Conservation (phyloP, 2,329 filamentous ascomycete species). For the Trematosphaeria pertusa region DNA sequence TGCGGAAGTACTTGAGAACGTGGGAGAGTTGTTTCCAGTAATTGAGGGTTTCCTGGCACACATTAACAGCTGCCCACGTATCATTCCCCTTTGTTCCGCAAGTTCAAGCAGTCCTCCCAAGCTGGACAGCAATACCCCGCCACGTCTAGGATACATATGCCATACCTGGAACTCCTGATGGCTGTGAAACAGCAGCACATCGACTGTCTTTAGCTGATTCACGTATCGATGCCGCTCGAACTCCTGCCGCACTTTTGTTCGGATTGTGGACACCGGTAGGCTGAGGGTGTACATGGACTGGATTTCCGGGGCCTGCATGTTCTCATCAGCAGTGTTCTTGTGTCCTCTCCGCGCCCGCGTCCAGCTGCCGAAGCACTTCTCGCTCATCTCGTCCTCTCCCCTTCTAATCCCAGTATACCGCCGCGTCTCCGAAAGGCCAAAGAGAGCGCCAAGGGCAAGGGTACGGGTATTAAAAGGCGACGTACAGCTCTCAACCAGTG, state of each 20-base stretch:
- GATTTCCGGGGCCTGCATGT: slow-evolving; percentile 93
- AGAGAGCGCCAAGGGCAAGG: no score
- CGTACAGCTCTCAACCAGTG: slow-evolving; percentile 96
- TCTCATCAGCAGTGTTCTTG: slow-evolving; percentile 18
- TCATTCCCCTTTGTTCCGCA: neutral
- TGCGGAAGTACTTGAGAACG: slow-evolving; percentile 95
- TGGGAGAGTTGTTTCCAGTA: slow-evolving; percentile 98
- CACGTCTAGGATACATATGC: no score
- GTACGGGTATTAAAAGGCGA: no score
- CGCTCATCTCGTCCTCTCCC: neutral
- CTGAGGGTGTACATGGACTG: slow-evolving; percentile 96
- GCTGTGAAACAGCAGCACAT: slow-evolving; percentile 89
- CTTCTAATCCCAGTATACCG: no score
- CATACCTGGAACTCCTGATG: slow-evolving; percentile 91
- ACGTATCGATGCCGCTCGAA: slow-evolving; percentile 96
- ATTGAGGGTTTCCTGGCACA: slow-evolving; percentile 90
- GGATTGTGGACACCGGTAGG: slow-evolving; percentile 83
- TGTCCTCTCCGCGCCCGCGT: slow-evolving; percentile 1
- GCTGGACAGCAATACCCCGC: no score
- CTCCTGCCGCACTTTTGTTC: slow-evolving; percentile 93
- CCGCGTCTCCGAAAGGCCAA: no score
- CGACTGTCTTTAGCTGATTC: slow-evolving; percentile 84
- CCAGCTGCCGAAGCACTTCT: neutral
- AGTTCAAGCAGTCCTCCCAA: neutral
- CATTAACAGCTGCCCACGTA: slow-evolving; percentile 5